phyloP scores from a whole-genome alignment of 164 flowering plant species.

The Magnolia changhungtana region DNA sequence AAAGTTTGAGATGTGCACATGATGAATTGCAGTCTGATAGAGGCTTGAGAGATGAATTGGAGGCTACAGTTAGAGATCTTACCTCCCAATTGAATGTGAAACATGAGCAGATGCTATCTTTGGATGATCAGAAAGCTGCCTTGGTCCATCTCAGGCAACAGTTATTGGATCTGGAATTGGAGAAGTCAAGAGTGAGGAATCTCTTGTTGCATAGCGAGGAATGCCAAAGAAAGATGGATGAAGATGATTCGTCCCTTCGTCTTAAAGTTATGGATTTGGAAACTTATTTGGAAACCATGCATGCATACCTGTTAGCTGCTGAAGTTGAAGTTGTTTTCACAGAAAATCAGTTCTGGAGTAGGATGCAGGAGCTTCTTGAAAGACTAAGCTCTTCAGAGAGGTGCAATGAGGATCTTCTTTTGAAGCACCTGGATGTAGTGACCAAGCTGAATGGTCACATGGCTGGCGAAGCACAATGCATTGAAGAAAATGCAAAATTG shows the following conservation, averaged over 20 bases:
- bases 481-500: conserved; percentile 51
- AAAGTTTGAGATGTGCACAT: conserved; percentile 29
- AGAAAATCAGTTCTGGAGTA: conserved; percentile 37
- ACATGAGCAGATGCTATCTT: conserved; percentile 33
- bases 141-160: conserved; percentile 37
- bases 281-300: conserved; percentile 37
- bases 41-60: conserved; percentile 38
- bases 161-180: conserved; percentile 43
- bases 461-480: conserved; percentile 35
- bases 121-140: conserved; percentile 43
- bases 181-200: conserved; percentile 37
- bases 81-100: conserved; percentile 42
- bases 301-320: conserved; percentile 40
- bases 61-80: conserved; percentile 42
- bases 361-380: conserved; percentile 38
- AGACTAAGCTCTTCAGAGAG: conserved; percentile 31
- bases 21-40: conserved; percentile 50
- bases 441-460: conserved; percentile 31
- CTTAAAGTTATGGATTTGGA: conserved; percentile 35
- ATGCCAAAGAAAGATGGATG: conserved; percentile 24
- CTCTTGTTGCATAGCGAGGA: conserved; percentile 30
- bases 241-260: conserved; percentile 30
- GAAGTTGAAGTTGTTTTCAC: conserved; percentile 50
- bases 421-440: conserved; percentile 41
- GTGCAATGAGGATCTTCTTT: conserved; percentile 35